These are phyloP conservation scores for Talaromyces pinophilus DNA, from an alignment of 2,329 filamentous ascomycete genomes.

Conservation along the genomic window DNA sequence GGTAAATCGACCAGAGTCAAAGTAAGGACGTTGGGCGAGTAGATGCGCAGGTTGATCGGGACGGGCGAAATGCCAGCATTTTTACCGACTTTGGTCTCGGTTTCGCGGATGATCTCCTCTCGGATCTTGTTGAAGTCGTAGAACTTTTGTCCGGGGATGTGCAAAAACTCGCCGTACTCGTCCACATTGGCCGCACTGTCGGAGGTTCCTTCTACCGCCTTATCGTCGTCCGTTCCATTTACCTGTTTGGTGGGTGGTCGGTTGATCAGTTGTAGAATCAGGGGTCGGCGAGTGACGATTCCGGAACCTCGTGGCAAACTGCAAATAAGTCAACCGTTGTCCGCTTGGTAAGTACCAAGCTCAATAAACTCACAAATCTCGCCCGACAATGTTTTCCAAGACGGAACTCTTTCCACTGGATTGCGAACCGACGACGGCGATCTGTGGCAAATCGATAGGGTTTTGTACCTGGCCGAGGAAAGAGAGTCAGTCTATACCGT, in stretches of 20 bases:
- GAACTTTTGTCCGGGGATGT: constrained; percentile 97
- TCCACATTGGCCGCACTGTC: constrained; percentile 90
- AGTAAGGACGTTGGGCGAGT: constrained; percentile 96
- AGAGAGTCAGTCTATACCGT: constrained; percentile 21
- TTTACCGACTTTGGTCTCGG: constrained; percentile 90
- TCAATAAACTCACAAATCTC: constrained; percentile 82
- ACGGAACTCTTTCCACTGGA: constrained; percentile 99
- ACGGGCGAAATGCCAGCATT: constrained; percentile 96
- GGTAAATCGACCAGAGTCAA: constrained; percentile 95
- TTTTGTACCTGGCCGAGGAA: constrained; percentile 74
- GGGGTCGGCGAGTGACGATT: constrained; percentile 93
- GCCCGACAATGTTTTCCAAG: constrained; percentile 95
- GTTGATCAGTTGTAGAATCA: constrained; percentile 98
- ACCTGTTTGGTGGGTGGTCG: constrained; percentile 64
- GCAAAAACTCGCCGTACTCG: constrained; percentile 98
- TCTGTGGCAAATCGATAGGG: constrained; percentile 97
- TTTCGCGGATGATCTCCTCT: constrained; percentile 96
- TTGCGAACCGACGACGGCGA: constrained; percentile 96
- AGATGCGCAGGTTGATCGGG: constrained; percentile 97
- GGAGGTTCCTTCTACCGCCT: constrained; percentile 60
- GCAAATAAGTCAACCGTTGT: constrained; percentile 25
- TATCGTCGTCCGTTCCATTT: constrained; percentile 71
- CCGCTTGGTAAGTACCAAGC: constrained; percentile 3
- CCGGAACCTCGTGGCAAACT: constrained; percentile 96
- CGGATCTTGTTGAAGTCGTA: constrained; percentile 97